A percentile compares a stretch with the other conserved stretches of the same genome.
These are phyloP conservation scores for Hymenoscyphus repandus DNA, from an alignment of 2,329 filamentous ascomycete genomes.

Conservation along the genomic window DNA sequence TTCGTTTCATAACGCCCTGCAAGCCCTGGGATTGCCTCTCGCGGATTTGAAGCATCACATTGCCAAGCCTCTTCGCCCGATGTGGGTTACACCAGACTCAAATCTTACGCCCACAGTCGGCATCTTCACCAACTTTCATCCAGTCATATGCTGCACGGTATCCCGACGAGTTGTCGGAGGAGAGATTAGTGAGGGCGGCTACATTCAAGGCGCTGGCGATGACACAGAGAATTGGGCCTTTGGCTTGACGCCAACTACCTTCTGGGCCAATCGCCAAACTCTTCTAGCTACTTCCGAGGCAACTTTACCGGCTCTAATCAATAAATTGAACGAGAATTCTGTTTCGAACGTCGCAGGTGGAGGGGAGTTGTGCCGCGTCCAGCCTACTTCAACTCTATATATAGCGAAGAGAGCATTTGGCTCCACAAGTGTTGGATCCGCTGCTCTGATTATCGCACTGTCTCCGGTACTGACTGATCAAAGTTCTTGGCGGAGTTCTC, in stretches of 20 bases:
- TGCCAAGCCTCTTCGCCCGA: slow-evolving; percentile 66
- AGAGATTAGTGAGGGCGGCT: slow-evolving; percentile 66
- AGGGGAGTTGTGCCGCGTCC: slow-evolving; percentile 14
- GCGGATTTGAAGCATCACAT: slow-evolving; percentile 49
- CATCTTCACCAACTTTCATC: slow-evolving; percentile 56
- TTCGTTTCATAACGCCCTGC: slow-evolving; percentile 47
- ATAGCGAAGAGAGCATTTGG: slow-evolving; percentile 18
- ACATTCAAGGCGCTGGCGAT: slow-evolving; percentile 92
- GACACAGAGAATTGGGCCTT: slow-evolving; percentile 91
- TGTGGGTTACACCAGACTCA: slow-evolving; percentile 75
- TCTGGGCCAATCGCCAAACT: slow-evolving; percentile 64
- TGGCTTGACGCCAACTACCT: slow-evolving; percentile 70
- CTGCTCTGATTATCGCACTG: slow-evolving; percentile 35
- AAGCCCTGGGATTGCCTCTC: slow-evolving; percentile 58
- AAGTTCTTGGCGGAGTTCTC: slow-evolving; percentile 37
- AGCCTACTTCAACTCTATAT: slow-evolving; percentile 27
- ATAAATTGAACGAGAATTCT: slow-evolving; percentile 35
- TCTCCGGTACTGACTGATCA: slow-evolving; percentile 39
- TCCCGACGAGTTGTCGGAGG: slow-evolving; percentile 65
- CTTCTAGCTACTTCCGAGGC: slow-evolving; percentile 63
- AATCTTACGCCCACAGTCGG: slow-evolving; percentile 35
- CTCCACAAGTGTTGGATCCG: background rate
- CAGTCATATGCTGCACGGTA: slow-evolving; percentile 80
- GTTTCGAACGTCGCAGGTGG: background rate
- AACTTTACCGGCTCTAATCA: slow-evolving; percentile 51